phyloP scores from a whole-genome alignment of 345 rosid species.

The Salix dunnii region DNA sequence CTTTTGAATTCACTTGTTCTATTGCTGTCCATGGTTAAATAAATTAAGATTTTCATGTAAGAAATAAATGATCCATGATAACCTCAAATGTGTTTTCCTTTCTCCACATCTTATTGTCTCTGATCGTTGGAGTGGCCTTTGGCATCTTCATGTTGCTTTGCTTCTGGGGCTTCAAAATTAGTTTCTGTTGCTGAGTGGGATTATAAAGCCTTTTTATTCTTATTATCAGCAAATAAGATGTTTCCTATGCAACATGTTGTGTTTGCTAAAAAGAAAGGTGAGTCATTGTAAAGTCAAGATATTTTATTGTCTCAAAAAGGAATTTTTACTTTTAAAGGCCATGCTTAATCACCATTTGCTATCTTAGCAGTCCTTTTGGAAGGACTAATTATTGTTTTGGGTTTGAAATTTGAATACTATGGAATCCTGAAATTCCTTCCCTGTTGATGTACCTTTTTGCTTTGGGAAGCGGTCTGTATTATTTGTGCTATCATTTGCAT shows the following conservation, averaged over 20 bases:
- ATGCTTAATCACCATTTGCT: background rate
- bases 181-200: background rate
- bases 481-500: background rate
- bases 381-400: background rate
- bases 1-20: background rate
- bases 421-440: background rate
- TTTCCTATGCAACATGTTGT: background rate
- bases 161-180: background rate
- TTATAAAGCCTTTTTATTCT: background rate
- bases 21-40: background rate
- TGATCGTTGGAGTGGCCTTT: background rate
- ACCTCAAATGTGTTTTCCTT: background rate
- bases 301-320: background rate
- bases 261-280: background rate
- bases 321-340: background rate
- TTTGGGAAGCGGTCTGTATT: background rate
- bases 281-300: background rate
- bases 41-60: background rate
- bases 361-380: background rate
- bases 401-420: background rate
- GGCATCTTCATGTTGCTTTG: background rate
- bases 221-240: background rate
- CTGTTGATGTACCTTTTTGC: background rate
- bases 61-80: background rate
- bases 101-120: background rate